Base-by-base conservation (phyloP, 345 rosid species). In the Melastoma malabathricum region DNA sequence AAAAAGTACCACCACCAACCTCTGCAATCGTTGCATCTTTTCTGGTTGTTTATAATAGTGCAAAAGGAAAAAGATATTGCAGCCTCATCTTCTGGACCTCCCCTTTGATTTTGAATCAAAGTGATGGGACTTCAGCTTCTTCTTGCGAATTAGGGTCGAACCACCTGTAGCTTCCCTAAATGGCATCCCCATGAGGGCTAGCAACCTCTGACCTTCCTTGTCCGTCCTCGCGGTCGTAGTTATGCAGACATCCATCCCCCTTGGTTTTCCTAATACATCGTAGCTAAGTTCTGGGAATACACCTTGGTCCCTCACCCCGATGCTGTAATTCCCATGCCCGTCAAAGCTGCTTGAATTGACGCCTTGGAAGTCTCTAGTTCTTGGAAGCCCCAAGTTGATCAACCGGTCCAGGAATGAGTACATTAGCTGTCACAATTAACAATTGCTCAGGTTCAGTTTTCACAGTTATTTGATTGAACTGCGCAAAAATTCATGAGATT, bases 171-270 rank as follows among this genome's bases (percentile, higher is more conserved):
- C 90, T 59, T 82, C 96, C 68, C 77, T 74, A 64, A 87, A 87
- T 1, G 98, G 98, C 95, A 92, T 87, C 18, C 98, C 98, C 93
- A 92, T 84, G 43, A 92, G 74, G 34, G 87, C 75, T 81, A 87
- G 69, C 46, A 87, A 72, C 51, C 63, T 86, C 55, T 78, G 84
- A 1, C 72, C 95, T 77, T 87, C 95, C 75, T 79, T 71, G 56
- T 92, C 96, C 0, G 75, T 74, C 38, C 77, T 67, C n/a, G 98
- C 96, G 0, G 95, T 82, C 1, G 95, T 92, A 41, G 82, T 44
- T 29, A 87, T 84, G 77, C 98, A 87, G 27, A 92, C 81, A 54
- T 92, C 98, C 96, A 92, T 84, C 59, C 98, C 98, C 63, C 70
- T 77, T 5, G 81, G 70, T 68, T 77, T 84, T 39, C 89, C 89